These are phyloP conservation scores for Podaxis sp. DNA, from an alignment of 768 basidiomycete species.

Conservation along the genomic window DNA sequence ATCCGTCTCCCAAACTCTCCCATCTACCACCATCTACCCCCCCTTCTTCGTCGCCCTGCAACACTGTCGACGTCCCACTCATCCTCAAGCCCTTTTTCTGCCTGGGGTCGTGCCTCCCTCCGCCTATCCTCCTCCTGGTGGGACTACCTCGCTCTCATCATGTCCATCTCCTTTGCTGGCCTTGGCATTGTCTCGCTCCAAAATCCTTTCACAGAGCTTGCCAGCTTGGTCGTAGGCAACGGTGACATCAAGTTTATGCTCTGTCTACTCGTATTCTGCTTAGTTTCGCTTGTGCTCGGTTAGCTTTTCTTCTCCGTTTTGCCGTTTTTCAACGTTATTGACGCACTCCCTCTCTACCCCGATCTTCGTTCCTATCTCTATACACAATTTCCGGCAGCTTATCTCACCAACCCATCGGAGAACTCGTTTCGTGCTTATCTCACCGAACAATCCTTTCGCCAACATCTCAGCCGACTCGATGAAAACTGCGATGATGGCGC, in stretches of 20 bases:
- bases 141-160: constrained; percentile 51
- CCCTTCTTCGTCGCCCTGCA: constrained; percentile 26
- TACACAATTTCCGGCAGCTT: constrained; percentile 52
- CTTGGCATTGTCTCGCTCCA: constrained; percentile 60
- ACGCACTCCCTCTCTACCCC: constrained; percentile 17
- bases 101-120: constrained; percentile 33
- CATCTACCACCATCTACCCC: constrained; percentile 12
- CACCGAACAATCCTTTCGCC: constrained; percentile 96
- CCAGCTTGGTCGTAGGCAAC: constrained; percentile 49
- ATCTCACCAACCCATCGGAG: constrained; percentile 93
- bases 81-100: constrained; percentile 24
- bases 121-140: constrained; percentile 38
- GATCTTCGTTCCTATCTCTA: constrained; percentile 13
- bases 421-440: constrained; percentile 92
- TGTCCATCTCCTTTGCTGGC: constrained; percentile 65
- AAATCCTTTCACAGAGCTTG: constrained; percentile 50
- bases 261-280: constrained; percentile 64
- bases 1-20: constrained; percentile 15
- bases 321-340: constrained; percentile 12
- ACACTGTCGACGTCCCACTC: constrained; percentile 35
- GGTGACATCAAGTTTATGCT: constrained; percentile 71
- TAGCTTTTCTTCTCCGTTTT: constrained; percentile 25
- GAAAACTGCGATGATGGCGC: constrained; percentile 54
- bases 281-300: constrained; percentile 75
- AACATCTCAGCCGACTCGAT: constrained; percentile 85